phyloP scores from a whole-genome alignment of 768 basidiomycete species.

The Boletus bicolor region DNA sequence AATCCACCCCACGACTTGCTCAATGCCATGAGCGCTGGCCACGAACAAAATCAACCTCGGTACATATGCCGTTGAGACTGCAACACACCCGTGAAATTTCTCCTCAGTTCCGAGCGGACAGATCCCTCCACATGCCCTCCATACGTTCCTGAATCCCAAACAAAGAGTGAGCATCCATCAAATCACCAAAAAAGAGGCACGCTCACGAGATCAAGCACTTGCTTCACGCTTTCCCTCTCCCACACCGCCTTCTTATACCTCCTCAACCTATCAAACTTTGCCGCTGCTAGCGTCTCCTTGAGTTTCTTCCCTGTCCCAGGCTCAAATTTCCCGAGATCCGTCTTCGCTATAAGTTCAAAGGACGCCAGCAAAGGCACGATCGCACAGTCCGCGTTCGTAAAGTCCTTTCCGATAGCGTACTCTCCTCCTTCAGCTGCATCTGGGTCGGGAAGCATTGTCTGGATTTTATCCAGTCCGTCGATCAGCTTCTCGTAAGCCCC shows the following conservation, averaged over 20 bases:
- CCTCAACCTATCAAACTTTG: constrained; percentile 46
- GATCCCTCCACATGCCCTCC: background rate
- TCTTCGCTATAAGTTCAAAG: constrained; percentile 38
- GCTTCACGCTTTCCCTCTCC: constrained; percentile 33
- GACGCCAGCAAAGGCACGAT: constrained; percentile 55
- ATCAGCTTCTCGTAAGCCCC: background rate
- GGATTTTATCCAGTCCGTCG: constrained; percentile 5
- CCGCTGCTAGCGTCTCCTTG: constrained; percentile 36
- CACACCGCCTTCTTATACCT: constrained; percentile 48
- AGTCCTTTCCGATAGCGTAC: constrained; percentile 38
- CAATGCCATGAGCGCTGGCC: too few relatives aligned
- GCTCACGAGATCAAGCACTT: constrained; percentile 8
- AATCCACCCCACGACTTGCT: too few relatives aligned
- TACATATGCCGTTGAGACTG: too few relatives aligned
- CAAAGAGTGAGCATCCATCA: background rate
- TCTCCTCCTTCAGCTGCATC: constrained; percentile 38
- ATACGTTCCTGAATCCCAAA: constrained; percentile 1
- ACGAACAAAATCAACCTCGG: too few relatives aligned
- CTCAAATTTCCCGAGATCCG: constrained; percentile 48
- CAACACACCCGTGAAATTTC: background rate
- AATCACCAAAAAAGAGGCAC: too few relatives aligned
- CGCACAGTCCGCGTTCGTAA: constrained; percentile 59
- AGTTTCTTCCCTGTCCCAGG: constrained; percentile 44
- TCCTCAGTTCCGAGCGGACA: background rate
- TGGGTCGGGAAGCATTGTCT: constrained; percentile 33